Evolutionary conservation across 495 filamentous ascomycete genomes (phyloP), one percentile per base, ranked within the genome.

Genomic region (Podospora bellae-mahoneyi): DNA sequence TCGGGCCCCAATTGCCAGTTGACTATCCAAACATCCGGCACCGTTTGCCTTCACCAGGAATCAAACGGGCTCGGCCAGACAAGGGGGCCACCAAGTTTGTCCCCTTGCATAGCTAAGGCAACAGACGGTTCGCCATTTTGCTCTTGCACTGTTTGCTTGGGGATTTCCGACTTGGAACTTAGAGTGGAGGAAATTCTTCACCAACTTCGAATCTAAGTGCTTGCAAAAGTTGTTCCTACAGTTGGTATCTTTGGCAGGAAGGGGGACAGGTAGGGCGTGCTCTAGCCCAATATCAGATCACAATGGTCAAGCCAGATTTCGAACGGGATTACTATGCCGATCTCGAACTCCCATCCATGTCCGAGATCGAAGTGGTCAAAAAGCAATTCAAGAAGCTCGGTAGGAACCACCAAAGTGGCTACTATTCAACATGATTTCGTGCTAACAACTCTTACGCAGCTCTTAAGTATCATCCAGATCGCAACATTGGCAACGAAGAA

Each of bases 241-340:
- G 4, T 23, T 23, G 19, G 5, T 59, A 10, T 59, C 20, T 59
- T 9, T 20, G 9, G 19, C 18, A 6, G 20, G 18, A 18, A 20
- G 56, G n/a, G 56, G n/a, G n/a, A 27, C n/a, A 58, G 56, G 56
- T 10, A 48, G 39, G 39, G 39, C 23, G 3, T 58, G 55, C 55
- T 19, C 55, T 58, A 19, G 66, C 64, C 68, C 63, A 16, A 39
- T 28, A 58, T 62, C 16, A 30, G 32, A 70, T 73, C 77, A 88
- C 70, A 54, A 94, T 94, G 91, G 90, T 89, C 67, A 92, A 91
- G 79, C 79, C 85, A 65, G 91, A 94, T 70, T 81, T 87, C 68
- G 84, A 84, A 68, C 85, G 86, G 73, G 89, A 97, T 78, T 97
- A 96, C 82, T 97, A 97, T 78, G 87, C 87, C 56, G 93, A 96